Base-by-base conservation (phyloP, 179 eudicot genomes). In the Amaranthus tricolor region DNA sequence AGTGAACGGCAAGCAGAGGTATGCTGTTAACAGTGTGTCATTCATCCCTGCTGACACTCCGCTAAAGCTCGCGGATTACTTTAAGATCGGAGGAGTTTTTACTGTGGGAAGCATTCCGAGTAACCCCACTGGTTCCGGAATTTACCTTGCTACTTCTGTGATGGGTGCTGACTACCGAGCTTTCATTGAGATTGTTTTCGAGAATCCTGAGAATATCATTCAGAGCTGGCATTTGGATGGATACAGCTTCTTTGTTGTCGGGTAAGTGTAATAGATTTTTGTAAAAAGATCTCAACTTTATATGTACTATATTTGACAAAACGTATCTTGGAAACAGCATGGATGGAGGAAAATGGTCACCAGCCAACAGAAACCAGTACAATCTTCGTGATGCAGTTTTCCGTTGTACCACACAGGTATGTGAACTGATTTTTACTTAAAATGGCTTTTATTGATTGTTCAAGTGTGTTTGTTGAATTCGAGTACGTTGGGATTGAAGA, bases 1-100 rank as follows among this genome's bases (percentile, higher is more conserved):
- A 61, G 85, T 94, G 20, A 83, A 84, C 75, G 86, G 86, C 20
- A 90, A 94, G 86, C 97, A 94, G 82, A 85, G 96, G 76, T 94
- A 94, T 57, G 98, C 89, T n/a, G 83, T 94, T 56, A 94, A 94
- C 78, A 89, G 98, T 54, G 98, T 94, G 20, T 94, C 98, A 14
- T 94, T 84, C 70, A 74, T 80, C 45, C 92, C 93, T 6, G 87
- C 93, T 8, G 98, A 94, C 76, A 94, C 98, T 5, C 98, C 98
- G 6, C 74, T 94, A 43, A 94, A 94, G 84, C 82, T 94, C 0
- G 96, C 96, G 0, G 98, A 94, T 68, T 94, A 82, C 86, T 94
- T 92, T 86, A 85, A 90, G 61, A 94, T 94, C 15, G 87, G 74
- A 9, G 98, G 98, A 60, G 98, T 94, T 75, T 94, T 80, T 65